phyloP scores from a whole-genome alignment of 495 filamentous ascomycete genomes.

The Tetracladium setigerum region DNA sequence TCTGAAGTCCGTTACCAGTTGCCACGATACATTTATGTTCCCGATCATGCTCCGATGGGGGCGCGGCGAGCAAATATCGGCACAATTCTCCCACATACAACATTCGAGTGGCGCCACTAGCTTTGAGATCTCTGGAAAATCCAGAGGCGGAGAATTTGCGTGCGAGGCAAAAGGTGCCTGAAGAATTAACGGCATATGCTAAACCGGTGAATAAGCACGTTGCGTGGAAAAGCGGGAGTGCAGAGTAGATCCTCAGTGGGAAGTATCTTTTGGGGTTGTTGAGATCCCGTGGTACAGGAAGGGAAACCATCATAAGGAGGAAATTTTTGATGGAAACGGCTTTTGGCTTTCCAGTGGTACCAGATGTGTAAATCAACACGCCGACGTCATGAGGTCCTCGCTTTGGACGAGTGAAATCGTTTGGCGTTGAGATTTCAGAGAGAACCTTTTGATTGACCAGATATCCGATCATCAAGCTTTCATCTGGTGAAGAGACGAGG shows the following conservation, averaged over 20 bases:
- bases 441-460: background rate
- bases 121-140: constrained; percentile 29
- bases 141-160: constrained; percentile 21
- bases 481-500: no score
- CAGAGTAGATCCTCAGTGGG: constrained; percentile 25
- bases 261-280: constrained; percentile 27
- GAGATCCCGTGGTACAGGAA: constrained; percentile 28
- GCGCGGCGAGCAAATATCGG: constrained; percentile 19
- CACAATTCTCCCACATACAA: constrained; percentile 33
- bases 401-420: constrained; percentile 21
- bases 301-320: constrained; percentile 25
- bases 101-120: constrained; percentile 24
- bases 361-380: constrained; percentile 19
- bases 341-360: constrained; percentile 25
- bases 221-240: constrained; percentile 22
- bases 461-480: no score
- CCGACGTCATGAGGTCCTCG: constrained; percentile 16
- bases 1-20: constrained; percentile 16
- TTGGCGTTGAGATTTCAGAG: background rate
- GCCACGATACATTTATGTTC: constrained; percentile 19
- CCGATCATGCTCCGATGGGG: constrained; percentile 10
- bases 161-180: constrained; percentile 37
- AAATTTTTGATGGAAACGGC: constrained; percentile 19
- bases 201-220: constrained; percentile 22
- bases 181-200: constrained; percentile 33